Percentiles rank a stretch among this genome's conserved stretches.
Evolutionary conservation across 192 early-diverging fungal species (phyloP).

Genomic region (Coemansia javaensis): DNA sequence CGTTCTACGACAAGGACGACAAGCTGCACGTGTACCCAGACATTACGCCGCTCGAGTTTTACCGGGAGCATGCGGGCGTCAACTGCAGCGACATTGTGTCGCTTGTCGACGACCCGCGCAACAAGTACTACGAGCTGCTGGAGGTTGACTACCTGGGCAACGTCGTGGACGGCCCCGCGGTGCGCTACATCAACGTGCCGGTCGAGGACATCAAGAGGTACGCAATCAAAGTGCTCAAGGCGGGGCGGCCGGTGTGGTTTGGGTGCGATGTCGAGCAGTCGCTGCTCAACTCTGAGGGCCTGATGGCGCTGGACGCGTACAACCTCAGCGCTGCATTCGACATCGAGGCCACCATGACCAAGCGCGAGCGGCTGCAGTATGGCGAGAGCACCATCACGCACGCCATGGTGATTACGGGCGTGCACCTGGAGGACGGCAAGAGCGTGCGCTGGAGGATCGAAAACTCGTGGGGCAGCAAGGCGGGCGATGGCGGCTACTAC

Average conservation of each 20-base stretch:
- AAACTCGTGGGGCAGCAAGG: conserved; percentile 62
- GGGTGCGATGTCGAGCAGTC: conserved; percentile 72
- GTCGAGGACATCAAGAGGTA: conserved; percentile 56
- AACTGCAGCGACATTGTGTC: conserved; percentile 62
- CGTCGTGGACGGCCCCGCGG: conserved; percentile 57
- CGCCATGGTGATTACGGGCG: conserved; percentile 75
- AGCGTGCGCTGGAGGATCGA: conserved; percentile 72
- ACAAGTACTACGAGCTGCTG: conserved; percentile 56
- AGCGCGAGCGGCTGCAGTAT: conserved; percentile 65
- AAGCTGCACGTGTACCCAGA: conserved; percentile 53
- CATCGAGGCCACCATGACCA: conserved; percentile 54
- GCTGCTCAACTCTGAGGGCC: conserved; percentile 48
- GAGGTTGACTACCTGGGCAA: conserved; percentile 71
- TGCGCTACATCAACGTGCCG: conserved; percentile 64
- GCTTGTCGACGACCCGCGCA: conserved; percentile 71
- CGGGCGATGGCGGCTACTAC: conserved; percentile 69
- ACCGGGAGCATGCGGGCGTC: conserved; percentile 53
- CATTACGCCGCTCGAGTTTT: conserved; percentile 62
- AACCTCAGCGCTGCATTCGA: conserved; percentile 66
- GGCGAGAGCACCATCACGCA: conserved; percentile 75
- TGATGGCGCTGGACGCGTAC: conserved; percentile 58
- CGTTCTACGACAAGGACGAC: conserved; percentile 66
- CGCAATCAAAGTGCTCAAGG: conserved; percentile 55
- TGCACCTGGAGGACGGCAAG: conserved; percentile 60
- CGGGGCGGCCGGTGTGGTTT: conserved; percentile 70